Evolutionary conservation across 2,329 filamentous ascomycete species (phyloP), one percentile per base, ranked within the genome.

Genomic region (Furcasterigmium furcatum): DNA sequence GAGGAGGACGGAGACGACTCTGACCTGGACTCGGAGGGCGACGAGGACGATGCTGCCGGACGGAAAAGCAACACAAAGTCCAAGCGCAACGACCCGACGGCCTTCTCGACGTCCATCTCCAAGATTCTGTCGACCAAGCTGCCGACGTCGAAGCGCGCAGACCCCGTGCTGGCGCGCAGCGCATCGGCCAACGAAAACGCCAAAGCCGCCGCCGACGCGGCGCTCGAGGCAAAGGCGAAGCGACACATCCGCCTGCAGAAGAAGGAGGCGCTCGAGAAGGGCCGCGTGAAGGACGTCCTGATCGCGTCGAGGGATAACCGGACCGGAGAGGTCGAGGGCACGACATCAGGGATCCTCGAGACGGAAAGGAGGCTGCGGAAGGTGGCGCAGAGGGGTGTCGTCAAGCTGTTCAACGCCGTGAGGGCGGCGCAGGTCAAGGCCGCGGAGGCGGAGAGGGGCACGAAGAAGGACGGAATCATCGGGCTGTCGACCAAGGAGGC

Each of bases 341-440:
- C 63, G 45, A 79, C 78, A 18, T 77, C 77, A 21, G 70, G 70
- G 14, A 71, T 79, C 21, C 62, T 82, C 58, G 88, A 87, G 59
- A 79, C 84, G 57, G 92, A 97, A 73, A 86, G 84, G 70, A 75
- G 82, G 52, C 65, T 97, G 59, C 82, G 88, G 58, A 94, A 95
- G 73, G 90, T 88, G 41, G 91, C 91, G 38, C 90, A 96, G 68
- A 80, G 90, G 45, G 92, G 92, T 80, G 94, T 99, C 34, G 86
- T 97, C 20, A 95, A 92, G 73, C 74, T 99, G 47, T 99, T 99
- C 70, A 96, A 97, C 65, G 94, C 94, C 0, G 91, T 99, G 25
- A 78, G 92, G 38, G 89, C 89, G 19, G 91, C 94, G 13, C 94
- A 99, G 68, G 87, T 96, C 46, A 88, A 91, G 66, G 91, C 87